Evolutionary conservation across 2,329 filamentous ascomycete genomes (phyloP), one percentile per base, ranked within the genome.

Genomic region (Fusarium sp.): DNA sequence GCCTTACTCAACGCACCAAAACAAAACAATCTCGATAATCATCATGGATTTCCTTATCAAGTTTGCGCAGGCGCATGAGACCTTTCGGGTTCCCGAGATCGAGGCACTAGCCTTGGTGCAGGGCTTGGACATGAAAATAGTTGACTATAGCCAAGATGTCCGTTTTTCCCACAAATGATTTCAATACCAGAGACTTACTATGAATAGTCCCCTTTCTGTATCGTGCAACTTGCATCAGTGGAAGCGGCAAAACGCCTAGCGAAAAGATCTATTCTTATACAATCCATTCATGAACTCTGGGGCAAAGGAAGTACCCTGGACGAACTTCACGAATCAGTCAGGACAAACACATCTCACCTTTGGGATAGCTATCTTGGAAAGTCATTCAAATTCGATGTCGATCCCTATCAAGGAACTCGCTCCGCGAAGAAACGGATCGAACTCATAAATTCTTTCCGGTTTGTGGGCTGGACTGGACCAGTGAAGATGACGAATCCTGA

Each of bases 281-380:
- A 94, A 79, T 89, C 88, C 44, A 91, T 98, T 68, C 92, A 96
- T 81, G 93, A 96, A 76, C 86, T 97, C 65, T 98, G 96, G 95
- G 95, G 91, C 19, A 81, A 83, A 34, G 94, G 91, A 15, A 73
- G 80, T 12, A 88, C 84, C 44, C 90, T 96, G 72, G 81, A 88
- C 4, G 82, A 85, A 43, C 83, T 97, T 3, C 93, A 97, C 74
- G 79, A 81, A 44, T 85, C 88, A 54, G 83, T 97, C 57, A 85
- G 83, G 64, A 74, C 75, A 9, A 81, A 82, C 38, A 91, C 91
- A 1, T 73, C 84, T 5, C 80, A 88, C 53, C 81, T 88, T 59
- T 97, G 94, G 94, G 71, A 82, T 1, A 71, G 80, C 11, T 97
- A 94, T 79, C 80, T 83, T 59, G 76, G 81, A 0, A 79, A 80